Conservation (phyloP, 2,329 filamentous ascomycete species). For the Pezicula rhizophila region DNA sequence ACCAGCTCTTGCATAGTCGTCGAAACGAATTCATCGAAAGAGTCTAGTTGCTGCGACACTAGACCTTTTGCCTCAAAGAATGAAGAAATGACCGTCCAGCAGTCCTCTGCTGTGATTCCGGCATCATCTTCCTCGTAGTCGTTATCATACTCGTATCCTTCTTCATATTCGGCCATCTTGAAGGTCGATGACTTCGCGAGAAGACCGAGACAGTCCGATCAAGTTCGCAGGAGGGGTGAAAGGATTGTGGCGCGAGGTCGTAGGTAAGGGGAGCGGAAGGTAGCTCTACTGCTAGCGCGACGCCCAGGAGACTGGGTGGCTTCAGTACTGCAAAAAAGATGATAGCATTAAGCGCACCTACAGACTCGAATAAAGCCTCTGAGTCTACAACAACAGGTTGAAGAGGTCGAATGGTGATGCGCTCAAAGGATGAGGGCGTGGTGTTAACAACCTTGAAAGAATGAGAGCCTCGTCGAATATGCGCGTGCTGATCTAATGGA, state of each 20-base stretch:
- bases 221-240: background rate
- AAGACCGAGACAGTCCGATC: background rate
- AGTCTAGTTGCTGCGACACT: constrained; percentile 95
- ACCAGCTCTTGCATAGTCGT: constrained; percentile 94
- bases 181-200: constrained; percentile 1
- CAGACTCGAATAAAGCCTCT: background rate
- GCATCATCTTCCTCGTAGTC: constrained; percentile 64
- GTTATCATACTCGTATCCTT: constrained; percentile 58
- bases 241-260: constrained; percentile 9
- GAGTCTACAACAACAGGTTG: background rate
- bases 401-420: background rate
- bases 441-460: no score
- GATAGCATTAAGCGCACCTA: constrained; percentile 11
- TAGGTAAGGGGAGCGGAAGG: constrained; percentile 4
- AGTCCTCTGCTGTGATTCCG: constrained; percentile 90
- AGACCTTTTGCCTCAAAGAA: constrained; percentile 96
- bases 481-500: no score
- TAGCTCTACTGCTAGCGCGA: constrained; percentile 4
- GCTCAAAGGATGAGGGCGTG: no score
- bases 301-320: constrained; percentile 9
- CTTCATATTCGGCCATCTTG: constrained; percentile 29
- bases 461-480: no score
- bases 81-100: constrained; percentile 94
- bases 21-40: constrained; percentile 93
- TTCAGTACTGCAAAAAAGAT: constrained; percentile 9